Conservation (phyloP, 768 basidiomycete species). For the Pleurotus tuber-regium region DNA sequence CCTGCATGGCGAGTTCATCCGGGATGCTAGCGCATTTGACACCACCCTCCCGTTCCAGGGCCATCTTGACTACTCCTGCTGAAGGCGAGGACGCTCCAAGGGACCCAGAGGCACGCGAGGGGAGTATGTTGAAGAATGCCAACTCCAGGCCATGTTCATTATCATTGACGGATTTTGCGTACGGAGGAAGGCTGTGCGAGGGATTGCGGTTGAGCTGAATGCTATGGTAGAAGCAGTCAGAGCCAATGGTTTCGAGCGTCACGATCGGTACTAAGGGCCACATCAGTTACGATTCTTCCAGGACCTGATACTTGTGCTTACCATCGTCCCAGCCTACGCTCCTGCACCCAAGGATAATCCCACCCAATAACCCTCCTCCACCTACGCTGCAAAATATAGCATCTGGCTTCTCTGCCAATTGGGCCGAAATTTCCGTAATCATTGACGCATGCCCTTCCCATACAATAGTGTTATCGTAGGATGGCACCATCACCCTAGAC, state of each 20-base stretch:
- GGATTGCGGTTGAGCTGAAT: slow-evolving; percentile 51
- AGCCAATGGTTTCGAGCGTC: slow-evolving; percentile 67
- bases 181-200: slow-evolving; percentile 33
- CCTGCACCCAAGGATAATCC: slow-evolving; percentile 66
- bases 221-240: slow-evolving; percentile 73
- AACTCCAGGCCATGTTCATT: slow-evolving; percentile 44
- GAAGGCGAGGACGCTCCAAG: slow-evolving; percentile 69
- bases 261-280: slow-evolving; percentile 69
- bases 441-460: slow-evolving; percentile 83
- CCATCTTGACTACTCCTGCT: slow-evolving; percentile 60
- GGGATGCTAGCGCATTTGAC: slow-evolving; percentile 60
- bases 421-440: slow-evolving; percentile 57
- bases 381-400: slow-evolving; percentile 80
- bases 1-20: slow-evolving; percentile 69
- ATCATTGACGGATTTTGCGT: slow-evolving; percentile 40
- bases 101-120: slow-evolving; percentile 65
- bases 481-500: slow-evolving; percentile 61
- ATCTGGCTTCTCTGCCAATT: slow-evolving; percentile 55
- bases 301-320: too few relatives aligned
- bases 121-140: slow-evolving; percentile 55
- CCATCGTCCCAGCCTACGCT: slow-evolving; percentile 67
- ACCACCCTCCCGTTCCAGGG: slow-evolving; percentile 55
- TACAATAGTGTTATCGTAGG: slow-evolving; percentile 65
- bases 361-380: slow-evolving; percentile 70
- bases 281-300: too few relatives aligned